A percentile compares a stretch with the other conserved stretches of the same genome.
These are phyloP conservation scores for Mortierella sp. DNA, from an alignment of 371 early-diverging fungal genomes.

Conservation along the genomic window DNA sequence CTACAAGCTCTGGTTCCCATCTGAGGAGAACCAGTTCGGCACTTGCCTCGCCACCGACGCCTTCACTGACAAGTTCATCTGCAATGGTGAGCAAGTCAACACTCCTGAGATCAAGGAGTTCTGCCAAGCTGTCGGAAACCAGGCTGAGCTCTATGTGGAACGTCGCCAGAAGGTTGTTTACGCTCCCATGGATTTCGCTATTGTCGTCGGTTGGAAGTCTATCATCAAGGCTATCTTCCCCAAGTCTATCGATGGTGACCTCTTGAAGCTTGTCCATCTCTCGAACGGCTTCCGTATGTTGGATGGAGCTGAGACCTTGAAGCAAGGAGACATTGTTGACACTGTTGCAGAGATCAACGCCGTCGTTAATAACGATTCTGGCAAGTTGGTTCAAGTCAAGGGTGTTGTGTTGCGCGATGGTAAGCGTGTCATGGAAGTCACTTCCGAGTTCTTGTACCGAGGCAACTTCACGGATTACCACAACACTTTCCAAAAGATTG, in stretches of 20 bases:
- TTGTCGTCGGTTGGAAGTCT: slow-evolving; percentile 95
- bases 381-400: slow-evolving; percentile 93
- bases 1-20: slow-evolving; percentile 86
- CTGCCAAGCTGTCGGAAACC: slow-evolving; percentile 91
- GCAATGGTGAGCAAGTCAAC: slow-evolving; percentile 71
- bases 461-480: slow-evolving; percentile 88
- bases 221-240: slow-evolving; percentile 95
- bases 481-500: slow-evolving; percentile 86
- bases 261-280: slow-evolving; percentile 93
- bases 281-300: slow-evolving; percentile 94
- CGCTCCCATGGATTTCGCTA: slow-evolving; percentile 96
- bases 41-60: slow-evolving; percentile 68
- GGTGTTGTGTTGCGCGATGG: slow-evolving; percentile 75
- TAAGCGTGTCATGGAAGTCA: slow-evolving; percentile 81
- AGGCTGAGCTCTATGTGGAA: slow-evolving; percentile 89
- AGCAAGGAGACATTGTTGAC: slow-evolving; percentile 88
- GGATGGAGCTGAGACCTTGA: slow-evolving; percentile 81
- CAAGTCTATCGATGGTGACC: slow-evolving; percentile 94
- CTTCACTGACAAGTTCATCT: slow-evolving; percentile 72
- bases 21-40: slow-evolving; percentile 64
- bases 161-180: slow-evolving; percentile 71
- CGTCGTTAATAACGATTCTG: slow-evolving; percentile 87
- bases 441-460: slow-evolving; percentile 92
- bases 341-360: slow-evolving; percentile 84
- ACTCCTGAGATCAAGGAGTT: slow-evolving; percentile 83